phyloP scores from a whole-genome alignment of 202 grass and related monocot genomes.

The Setaria italica region DNA sequence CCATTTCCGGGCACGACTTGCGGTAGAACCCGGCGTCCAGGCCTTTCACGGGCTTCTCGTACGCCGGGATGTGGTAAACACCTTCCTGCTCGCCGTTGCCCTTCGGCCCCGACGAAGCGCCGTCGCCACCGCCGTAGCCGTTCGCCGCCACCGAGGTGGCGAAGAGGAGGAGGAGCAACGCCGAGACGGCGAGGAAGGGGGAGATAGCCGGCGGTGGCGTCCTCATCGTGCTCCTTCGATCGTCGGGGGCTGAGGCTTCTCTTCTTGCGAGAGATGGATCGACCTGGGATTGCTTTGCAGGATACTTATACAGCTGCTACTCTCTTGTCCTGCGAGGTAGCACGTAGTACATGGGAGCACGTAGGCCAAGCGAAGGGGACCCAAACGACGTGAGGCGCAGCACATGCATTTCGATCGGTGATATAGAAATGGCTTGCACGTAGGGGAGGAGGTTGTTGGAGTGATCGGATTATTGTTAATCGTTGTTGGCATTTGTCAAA shows the following conservation, averaged over 20 bases:
- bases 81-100: not conserved
- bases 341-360: conserved; percentile 30
- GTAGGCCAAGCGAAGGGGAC: not conserved
- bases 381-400: conserved; percentile 51
- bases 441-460: not conserved
- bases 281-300: not conserved
- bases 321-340: not conserved
- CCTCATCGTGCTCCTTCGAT: conserved; percentile 40
- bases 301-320: conserved; percentile 28
- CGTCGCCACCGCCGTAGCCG: not conserved
- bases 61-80: not conserved
- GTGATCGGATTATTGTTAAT: not conserved
- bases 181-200: conserved; percentile 34
- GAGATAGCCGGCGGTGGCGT: conserved; percentile 14
- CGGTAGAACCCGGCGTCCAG: conserved; percentile 52
- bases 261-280: not conserved
- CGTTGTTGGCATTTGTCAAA: not conserved
- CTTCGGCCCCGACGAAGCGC: not conserved
- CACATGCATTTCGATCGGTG: not conserved
- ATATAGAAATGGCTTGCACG: conserved; percentile 41
- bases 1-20: conserved; percentile 68
- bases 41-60: conserved; percentile 43
- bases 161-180: not conserved
- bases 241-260: not conserved
- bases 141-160: not conserved